Evolutionary conservation across 1,284 basidiomycete genomes (phyloP).

Genomic region (Ustilago nuda): DNA sequence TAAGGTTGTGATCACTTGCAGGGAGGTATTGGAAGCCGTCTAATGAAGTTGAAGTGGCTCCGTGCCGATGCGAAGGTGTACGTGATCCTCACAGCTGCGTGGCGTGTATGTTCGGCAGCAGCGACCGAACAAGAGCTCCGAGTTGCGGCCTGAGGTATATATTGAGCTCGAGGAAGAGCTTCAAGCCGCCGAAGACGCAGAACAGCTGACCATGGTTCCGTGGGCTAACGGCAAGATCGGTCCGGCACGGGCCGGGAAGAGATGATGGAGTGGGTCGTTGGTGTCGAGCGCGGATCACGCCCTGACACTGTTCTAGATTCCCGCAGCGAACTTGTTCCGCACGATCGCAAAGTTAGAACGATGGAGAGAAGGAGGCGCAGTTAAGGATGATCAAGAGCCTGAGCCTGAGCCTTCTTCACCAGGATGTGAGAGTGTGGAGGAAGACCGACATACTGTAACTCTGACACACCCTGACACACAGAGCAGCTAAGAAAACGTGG

Average conservation of each 20-base stretch:
- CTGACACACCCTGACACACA: no score
- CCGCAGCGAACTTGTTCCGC: not conserved
- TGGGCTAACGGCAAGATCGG: not conserved
- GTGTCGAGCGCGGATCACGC: not conserved
- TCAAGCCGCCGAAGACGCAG: not conserved
- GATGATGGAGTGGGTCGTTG: not conserved
- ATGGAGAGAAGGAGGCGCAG: slow-evolving; percentile 2
- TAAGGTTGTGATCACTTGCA: not conserved
- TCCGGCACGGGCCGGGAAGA: not conserved
- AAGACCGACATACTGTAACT: not conserved
- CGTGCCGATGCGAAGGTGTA: not conserved
- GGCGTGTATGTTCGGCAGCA: slow-evolving; percentile 2
- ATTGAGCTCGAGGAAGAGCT: not conserved
- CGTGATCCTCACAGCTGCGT: not conserved
- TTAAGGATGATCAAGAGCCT: not conserved
- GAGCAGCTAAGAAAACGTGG: no score
- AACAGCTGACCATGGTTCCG: not conserved
- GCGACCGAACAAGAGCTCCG: not conserved
- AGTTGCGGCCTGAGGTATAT: not conserved
- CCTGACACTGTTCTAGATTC: not conserved
- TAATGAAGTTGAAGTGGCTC: not conserved
- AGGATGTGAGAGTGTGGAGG: slow-evolving; percentile 1
- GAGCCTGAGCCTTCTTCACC: not conserved
- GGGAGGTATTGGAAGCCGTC: not conserved
- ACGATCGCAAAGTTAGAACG: not conserved